Evolutionary conservation across 345 rosid species (phyloP), one percentile per base, ranked within the genome.

Genomic region (Pistacia integerrima): DNA sequence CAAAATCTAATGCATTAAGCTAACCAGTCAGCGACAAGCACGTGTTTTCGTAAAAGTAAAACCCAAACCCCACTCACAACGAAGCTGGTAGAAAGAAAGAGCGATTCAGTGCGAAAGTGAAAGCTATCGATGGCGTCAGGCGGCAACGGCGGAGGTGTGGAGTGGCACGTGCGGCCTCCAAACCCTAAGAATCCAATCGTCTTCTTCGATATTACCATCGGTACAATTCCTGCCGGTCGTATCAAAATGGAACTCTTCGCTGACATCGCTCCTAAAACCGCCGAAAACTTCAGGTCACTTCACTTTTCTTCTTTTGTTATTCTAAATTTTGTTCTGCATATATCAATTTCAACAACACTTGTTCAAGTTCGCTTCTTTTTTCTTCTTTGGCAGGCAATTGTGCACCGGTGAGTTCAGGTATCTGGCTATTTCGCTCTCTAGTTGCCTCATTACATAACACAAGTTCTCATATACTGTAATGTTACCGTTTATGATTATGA

Each of bases 161-260:
- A 96, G 83, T 93, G 99, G 99, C 99, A 92, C 67, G 90, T 91
- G 49, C 87, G 99, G 71, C 97, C 99, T 11, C 91, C 88, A 22
- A 93, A 92, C 87, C 95, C 97, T 76, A 96, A 92, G 87, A 96
- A 92, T 69, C 99, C 97, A n/a, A 85, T 96, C 36, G 99, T 96
- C 33, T 96, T 96, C 87, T 96, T 96, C 86, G 99, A 96, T 61
- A 58, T 92, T 35, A 93, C 97, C 33, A 96, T 96, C 72, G 99
- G 97, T 52, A 87, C 91, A 72, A 94, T 96, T 74, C 91, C 95
- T 12, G 97, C 97, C 22, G 99, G 98, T 52, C 94, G 98, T 38
- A 86, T 92, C 85, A 93, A 96, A 88, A 96, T 93, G 99, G 99
- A 96, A 85, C 97, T 96, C 78, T 96, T 96, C 82, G 95, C 99